Evolutionary conservation across 768 basidiomycete species (phyloP), one percentile per base, ranked within the genome.

Genomic region (Tulasnella sp.): DNA sequence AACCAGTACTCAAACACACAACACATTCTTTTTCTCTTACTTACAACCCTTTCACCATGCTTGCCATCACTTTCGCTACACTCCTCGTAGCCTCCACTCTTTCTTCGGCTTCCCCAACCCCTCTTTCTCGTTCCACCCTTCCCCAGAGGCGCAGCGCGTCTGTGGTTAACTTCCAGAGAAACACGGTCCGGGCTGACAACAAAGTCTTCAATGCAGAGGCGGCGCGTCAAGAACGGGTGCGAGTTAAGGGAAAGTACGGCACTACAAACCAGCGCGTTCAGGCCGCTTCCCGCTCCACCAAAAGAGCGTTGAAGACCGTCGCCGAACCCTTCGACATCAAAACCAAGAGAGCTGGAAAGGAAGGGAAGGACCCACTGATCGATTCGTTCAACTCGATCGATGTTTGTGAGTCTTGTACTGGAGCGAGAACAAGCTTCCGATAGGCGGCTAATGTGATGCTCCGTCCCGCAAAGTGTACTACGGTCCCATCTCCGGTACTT

Each of bases 201-300:
- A 72, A 72, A 26, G 37, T 72, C 71, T 72, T 72, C 39, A 46
- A 72, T 72, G 71, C 71, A 11, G 71, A 40, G 11, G 71, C 71
- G 3, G 71, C 37, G 4, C 71, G 71, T 20, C 10, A 23, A 29
- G 71, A 72, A 72, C 39, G 39, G 5, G 18, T 20, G 3, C 71
- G 71, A 7, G 44, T 72, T 42, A 18, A 72, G 20, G 32, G 13
- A 20, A 72, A 72, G 26, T 72, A 72, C 39, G 23, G 71, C 6
- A 46, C 23, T 42, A 26, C 18, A 9, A 40, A 26, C 71, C 9
- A 35, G 11, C 3, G 29, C 1, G 37, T n/a, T 15, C 20, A 29
- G n/a, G 11, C 71, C 16, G 23, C 39, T 72, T 40, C 71, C 37
- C 16, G 13, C 39, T 18, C 39, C n/a, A 40, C 37, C 32, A 46